Base-by-base conservation (phyloP, 768 basidiomycete species). In the Suillus weaverae region DNA sequence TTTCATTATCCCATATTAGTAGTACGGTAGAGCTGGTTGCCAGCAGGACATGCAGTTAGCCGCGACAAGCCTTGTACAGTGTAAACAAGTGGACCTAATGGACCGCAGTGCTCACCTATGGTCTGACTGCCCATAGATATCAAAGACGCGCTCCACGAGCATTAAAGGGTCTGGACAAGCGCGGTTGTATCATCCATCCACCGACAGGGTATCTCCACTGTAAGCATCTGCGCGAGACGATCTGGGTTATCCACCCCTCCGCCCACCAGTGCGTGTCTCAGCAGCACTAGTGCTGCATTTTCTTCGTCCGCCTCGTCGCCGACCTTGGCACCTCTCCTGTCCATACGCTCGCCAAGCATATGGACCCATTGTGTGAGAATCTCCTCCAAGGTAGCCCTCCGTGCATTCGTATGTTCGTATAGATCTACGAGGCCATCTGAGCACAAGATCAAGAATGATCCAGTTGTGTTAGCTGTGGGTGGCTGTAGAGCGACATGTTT, bases 151-250 rank as follows among this genome's bases (percentile, higher is more conserved):
- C n/a, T 35, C n/a, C 14, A 30, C 13, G 14, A 20, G 13, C 4
- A 38, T 53, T 30, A 74, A 35, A 70, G 43, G 10, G 33, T 51
- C 41, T 64, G 67, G 9, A 85, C 80, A 6, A 85, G 51, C 20
- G 86, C 76, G 0, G 85, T 86, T 3, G 83, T 85, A 70, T 87
- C 86, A 69, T 87, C 86, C 81, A 86, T 84, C 85, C 85, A 86
- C 57, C 78, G 71, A 41, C 70, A 73, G 32, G 68, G 67, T 73
- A 80, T 80, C 72, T 86, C 84, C 35, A 83, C 80, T 5, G 84
- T 85, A 61, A 87, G 70, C 72, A 78, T 74, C 61, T 78, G 73
- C 30, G 83, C 84, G 16, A 82, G 78, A 46, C 74, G 74, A 44
- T 81, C 79, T 41, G 61, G 60, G 61, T 83, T 80, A 11, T 77